Conservation (phyloP, 169 alveolate species). For the Eimeria acervulina region DNA sequence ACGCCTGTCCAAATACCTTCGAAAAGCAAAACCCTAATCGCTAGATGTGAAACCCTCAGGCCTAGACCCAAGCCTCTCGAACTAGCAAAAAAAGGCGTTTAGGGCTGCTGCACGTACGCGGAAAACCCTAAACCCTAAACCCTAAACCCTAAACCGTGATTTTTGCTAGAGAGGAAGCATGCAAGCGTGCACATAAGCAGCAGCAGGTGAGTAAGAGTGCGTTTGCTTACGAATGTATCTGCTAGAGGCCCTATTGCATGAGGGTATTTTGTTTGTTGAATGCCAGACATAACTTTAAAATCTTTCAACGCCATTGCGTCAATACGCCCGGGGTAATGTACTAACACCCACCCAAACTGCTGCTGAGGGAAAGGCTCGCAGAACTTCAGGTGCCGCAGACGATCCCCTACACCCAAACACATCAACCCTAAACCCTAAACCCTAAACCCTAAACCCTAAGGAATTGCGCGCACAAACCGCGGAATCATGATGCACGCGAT, state of each 20-base stretch:
- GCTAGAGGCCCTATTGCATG: conserved; percentile 74
- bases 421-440: background rate
- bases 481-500: no score
- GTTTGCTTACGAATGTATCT: conserved; percentile 63
- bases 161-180: no score
- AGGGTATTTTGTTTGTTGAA: conserved; percentile 24
- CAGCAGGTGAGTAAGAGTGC: background rate
- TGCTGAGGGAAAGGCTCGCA: conserved; percentile 75
- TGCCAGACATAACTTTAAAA: conserved; percentile 27
- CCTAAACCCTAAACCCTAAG: background rate
- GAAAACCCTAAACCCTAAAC: background rate
- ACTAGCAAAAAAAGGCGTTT: no score
- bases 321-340: conserved; percentile 74
- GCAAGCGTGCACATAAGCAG: background rate
- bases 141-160: background rate
- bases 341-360: conserved; percentile 78
- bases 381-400: conserved; percentile 74
- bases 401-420: conserved; percentile 46
- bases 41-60: background rate
- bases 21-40: background rate
- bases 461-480: no score
- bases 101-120: no score
- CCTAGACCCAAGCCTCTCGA: background rate
- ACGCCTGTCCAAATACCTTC: background rate
- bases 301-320: conserved; percentile 78